These are phyloP conservation scores for Alnus glutinosa DNA, from an alignment of 306 rosid species.

Conservation along the genomic window DNA sequence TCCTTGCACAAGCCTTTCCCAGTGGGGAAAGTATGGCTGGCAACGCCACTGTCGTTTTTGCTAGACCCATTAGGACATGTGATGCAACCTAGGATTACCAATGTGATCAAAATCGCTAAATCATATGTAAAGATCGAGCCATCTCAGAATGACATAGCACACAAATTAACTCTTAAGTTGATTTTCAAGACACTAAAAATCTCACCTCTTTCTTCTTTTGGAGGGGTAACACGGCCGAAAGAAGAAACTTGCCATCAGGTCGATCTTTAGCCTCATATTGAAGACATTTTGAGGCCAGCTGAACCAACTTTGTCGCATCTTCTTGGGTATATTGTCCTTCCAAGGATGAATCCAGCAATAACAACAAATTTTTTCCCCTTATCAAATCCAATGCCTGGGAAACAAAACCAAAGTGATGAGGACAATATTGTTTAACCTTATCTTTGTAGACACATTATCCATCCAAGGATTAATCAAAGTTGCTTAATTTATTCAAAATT, in stretches of 20 bases:
- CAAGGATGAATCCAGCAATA: conserved; percentile 91
- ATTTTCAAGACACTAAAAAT: background rate
- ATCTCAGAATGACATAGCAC: background rate
- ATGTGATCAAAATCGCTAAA: conserved; percentile 4
- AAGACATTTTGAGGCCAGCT: conserved; percentile 91
- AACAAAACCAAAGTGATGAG: background rate
- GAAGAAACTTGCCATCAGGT: conserved; percentile 81
- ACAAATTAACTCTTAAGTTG: background rate
- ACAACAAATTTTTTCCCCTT: conserved; percentile 71
- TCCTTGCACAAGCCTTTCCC: conserved; percentile 88
- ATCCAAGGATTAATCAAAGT: background rate
- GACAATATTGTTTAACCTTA: background rate
- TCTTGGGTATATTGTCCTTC: conserved; percentile 88
- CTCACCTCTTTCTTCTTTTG: conserved; percentile 84
- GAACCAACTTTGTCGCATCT: conserved; percentile 87
- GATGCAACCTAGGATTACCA: conserved; percentile 63
- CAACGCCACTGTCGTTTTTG: conserved; percentile 53
- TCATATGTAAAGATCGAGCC: background rate
- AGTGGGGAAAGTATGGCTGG: conserved; percentile 91
- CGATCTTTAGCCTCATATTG: conserved; percentile 92
- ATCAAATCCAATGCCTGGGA: conserved; percentile 84
- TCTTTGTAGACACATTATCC: background rate
- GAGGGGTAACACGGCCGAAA: conserved; percentile 69
- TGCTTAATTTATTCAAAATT: background rate
- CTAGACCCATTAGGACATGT: conserved; percentile 70